These are phyloP conservation scores for Penicillium sp. DNA, from an alignment of 2,329 filamentous ascomycete species.

Conservation along the genomic window DNA sequence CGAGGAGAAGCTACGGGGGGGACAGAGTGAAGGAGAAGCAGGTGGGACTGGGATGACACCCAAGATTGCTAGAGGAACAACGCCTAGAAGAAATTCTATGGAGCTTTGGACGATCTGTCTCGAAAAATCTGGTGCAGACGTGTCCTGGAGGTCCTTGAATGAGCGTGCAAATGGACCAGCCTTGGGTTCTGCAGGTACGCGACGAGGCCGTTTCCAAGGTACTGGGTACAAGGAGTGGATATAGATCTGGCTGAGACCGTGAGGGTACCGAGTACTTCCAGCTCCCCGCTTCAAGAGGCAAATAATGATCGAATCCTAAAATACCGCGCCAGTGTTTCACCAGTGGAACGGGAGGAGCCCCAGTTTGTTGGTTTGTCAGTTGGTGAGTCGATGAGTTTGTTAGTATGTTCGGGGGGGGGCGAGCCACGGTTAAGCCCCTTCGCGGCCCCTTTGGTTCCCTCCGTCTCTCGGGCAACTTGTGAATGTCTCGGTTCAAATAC, in stretches of 20 bases:
- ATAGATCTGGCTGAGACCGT: not conserved
- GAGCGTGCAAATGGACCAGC: not conserved
- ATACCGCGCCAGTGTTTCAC: conserved; percentile 35
- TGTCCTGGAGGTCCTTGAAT: conserved; percentile 2
- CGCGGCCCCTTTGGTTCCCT: not conserved
- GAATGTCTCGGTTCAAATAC: not conserved
- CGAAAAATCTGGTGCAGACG: not conserved
- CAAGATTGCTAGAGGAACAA: not conserved
- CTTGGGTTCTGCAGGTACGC: conserved; percentile 1
- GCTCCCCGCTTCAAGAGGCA: not conserved
- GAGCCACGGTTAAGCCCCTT: conserved; percentile 10
- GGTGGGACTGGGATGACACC: not conserved
- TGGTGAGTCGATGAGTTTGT: not conserved
- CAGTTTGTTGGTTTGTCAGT: conserved; percentile 7
- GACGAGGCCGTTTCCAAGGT: not conserved
- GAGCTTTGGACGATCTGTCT: conserved; percentile 8
- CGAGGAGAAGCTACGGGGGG: conserved; percentile 9
- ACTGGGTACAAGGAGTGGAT: not conserved
- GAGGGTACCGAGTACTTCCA: not conserved
- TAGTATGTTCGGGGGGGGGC: too few species aligned
- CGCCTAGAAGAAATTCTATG: not conserved
- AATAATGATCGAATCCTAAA: conserved; percentile 16
- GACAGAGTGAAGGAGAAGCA: not conserved
- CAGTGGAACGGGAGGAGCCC: conserved; percentile 12
- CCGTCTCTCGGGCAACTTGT: conserved; percentile 10